phyloP scores from a whole-genome alignment of 768 basidiomycete species.

The Obba rivulosa region DNA sequence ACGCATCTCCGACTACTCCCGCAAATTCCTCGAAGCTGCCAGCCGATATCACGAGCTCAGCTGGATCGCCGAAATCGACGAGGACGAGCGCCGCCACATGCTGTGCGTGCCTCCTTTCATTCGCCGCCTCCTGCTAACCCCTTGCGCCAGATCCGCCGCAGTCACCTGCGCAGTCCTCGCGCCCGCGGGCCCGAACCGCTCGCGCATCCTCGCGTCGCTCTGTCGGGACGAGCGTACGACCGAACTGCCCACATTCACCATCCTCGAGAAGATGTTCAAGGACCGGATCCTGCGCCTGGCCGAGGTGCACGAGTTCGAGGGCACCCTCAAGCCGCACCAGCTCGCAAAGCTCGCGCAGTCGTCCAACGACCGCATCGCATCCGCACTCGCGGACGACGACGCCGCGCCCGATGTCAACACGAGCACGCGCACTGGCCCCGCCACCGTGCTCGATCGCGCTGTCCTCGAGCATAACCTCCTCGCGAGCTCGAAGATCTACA shows the following conservation, averaged over 20 bases:
- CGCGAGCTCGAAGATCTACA: constrained; percentile 95
- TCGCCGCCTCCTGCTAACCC: not conserved
- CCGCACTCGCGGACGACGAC: constrained; percentile 50
- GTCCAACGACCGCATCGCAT: constrained; percentile 74
- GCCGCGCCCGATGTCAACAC: constrained; percentile 42
- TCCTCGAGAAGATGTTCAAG: constrained; percentile 97
- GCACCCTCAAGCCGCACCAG: constrained; percentile 85
- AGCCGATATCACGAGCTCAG: constrained; percentile 92
- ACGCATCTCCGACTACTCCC: constrained; percentile 85
- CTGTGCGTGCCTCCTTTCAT: constrained; percentile 50
- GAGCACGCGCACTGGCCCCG: constrained; percentile 84
- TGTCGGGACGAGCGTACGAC: constrained; percentile 89
- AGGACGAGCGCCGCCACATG: constrained; percentile 86
- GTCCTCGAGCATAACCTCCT: constrained; percentile 99
- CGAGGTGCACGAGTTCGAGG: constrained; percentile 89
- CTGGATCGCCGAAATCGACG: constrained; percentile 86
- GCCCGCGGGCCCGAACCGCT: constrained; percentile 94
- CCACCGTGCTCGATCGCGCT: constrained; percentile 93
- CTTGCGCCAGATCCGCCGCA: constrained; percentile 63
- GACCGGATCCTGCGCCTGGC: constrained; percentile 90
- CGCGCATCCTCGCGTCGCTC: constrained; percentile 85
- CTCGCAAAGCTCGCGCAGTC: constrained; percentile 87
- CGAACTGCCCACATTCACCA: constrained; percentile 77
- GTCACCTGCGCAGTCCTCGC: constrained; percentile 96
- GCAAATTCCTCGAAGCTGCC: constrained; percentile 93